A percentile compares a stretch with the other conserved stretches of the same genome.
Evolutionary conservation across 2,329 filamentous ascomycete species (phyloP).

Genomic region (Trichoderma atroviride): DNA sequence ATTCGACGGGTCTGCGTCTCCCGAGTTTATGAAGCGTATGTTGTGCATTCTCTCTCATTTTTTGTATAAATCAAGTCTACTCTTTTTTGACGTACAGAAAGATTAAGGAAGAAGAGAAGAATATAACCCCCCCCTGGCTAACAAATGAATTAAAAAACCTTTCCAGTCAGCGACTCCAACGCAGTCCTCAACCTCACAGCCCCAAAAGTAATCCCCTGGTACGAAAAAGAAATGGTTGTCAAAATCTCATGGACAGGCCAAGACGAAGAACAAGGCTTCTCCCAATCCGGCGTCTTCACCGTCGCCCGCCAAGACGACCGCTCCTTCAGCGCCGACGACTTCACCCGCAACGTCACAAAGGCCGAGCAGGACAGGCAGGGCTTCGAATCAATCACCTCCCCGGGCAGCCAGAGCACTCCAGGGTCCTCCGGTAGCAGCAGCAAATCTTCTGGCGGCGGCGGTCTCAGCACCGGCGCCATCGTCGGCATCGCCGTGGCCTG

Average conservation of each 20-base stretch:
- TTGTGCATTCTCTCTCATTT: background rate
- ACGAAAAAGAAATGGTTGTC: constrained; percentile 25
- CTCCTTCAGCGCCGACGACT: background rate
- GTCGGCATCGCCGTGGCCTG: constrained; percentile 52
- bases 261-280: background rate
- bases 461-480: constrained; percentile 48
- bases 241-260: constrained; percentile 28
- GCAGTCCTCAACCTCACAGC: constrained; percentile 2
- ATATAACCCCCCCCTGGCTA: background rate
- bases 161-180: background rate
- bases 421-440: background rate
- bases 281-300: constrained; percentile 31
- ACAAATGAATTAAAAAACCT: background rate
- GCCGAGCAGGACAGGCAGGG: background rate
- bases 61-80: background rate
- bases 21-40: background rate
- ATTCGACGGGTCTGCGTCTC: background rate
- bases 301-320: background rate
- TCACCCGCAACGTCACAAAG: background rate
- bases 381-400: background rate
- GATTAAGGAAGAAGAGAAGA: background rate
- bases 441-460: constrained; percentile 27
- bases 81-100: background rate
- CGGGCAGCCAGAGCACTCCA: background rate
- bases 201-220: background rate